A percentile compares a stretch with the other conserved stretches of the same genome.
These are phyloP conservation scores for Penicillium sp. DNA, from an alignment of 2,329 filamentous ascomycete genomes.

Conservation along the genomic window DNA sequence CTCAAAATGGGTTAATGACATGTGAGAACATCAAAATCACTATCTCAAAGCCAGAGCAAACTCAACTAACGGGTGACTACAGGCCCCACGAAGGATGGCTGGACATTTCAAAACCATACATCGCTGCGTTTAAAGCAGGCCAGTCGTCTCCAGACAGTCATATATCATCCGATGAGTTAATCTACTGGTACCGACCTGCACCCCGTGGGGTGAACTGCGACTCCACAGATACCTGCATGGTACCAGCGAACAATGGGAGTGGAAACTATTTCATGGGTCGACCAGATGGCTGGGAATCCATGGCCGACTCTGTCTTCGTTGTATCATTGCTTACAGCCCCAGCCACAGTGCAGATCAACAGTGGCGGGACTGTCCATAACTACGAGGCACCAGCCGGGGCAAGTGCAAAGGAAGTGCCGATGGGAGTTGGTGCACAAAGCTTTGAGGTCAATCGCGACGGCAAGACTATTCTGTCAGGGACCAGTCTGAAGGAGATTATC, in stretches of 20 bases:
- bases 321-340: constrained; percentile 49
- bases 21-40: constrained; percentile 30
- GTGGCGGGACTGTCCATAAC: constrained; percentile 9
- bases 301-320: constrained; percentile 53
- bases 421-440: constrained; percentile 45
- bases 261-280: constrained; percentile 54
- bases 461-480: constrained; percentile 28
- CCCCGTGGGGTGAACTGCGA: constrained; percentile 50
- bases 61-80: neutral
- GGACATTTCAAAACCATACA: constrained; percentile 54
- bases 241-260: constrained; percentile 45
- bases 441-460: constrained; percentile 44
- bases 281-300: constrained; percentile 51
- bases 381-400: constrained; percentile 42
- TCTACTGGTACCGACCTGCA: constrained; percentile 58
- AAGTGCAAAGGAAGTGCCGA: constrained; percentile 41
- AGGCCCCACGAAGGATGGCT: constrained; percentile 54
- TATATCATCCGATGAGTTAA: constrained; percentile 49
- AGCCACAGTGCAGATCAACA: constrained; percentile 43
- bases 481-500: constrained; percentile 19
- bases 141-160: constrained; percentile 36
- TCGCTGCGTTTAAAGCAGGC: constrained; percentile 52
- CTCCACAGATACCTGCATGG: constrained; percentile 51
- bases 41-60: neutral
- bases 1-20: constrained; percentile 51